A percentile compares a stretch with the other conserved stretches of the same genome.
Conservation (phyloP, 371 early-diverging fungal genomes). For the Mortierella sp. region DNA sequence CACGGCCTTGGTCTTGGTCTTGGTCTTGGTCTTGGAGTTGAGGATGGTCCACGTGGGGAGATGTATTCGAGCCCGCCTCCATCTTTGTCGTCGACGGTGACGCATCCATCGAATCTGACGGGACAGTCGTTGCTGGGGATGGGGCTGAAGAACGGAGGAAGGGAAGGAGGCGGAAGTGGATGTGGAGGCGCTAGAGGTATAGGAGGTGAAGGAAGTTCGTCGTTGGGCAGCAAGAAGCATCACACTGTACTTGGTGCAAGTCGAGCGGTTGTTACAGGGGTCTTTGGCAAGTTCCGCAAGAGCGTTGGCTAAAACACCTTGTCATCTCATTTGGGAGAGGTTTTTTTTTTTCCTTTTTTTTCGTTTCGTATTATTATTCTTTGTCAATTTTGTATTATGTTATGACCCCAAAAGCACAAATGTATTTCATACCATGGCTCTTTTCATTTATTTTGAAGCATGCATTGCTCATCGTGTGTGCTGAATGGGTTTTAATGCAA, state of each 20-base stretch:
- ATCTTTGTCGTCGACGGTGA: too few species aligned
- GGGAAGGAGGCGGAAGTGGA: not conserved
- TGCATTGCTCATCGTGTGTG: too few species aligned
- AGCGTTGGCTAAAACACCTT: slow-evolving; percentile 32
- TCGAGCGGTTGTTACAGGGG: slow-evolving; percentile 45
- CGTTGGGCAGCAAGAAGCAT: slow-evolving; percentile 10
- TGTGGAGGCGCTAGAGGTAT: not conserved
- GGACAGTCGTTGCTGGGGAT: not conserved
- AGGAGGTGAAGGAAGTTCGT: not conserved
- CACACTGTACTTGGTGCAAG: slow-evolving; percentile 43
- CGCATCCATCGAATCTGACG: too few species aligned
- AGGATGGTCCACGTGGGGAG: not conserved
- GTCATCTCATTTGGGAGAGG: not conserved
- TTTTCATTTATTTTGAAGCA: too few species aligned
- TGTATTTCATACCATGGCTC: not conserved
- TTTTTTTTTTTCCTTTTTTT: not conserved
- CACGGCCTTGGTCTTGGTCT: not conserved
- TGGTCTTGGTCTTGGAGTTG: not conserved
- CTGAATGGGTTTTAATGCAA: not conserved
- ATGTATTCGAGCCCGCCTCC: not conserved
- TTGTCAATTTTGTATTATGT: not conserved
- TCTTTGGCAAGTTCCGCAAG: slow-evolving; percentile 51
- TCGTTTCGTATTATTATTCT: too few species aligned
- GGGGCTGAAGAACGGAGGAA: not conserved
- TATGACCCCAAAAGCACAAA: not conserved